Base-by-base conservation (phyloP, 2,329 filamentous ascomycete genomes). In the Ophiostoma pallidulum region DNA sequence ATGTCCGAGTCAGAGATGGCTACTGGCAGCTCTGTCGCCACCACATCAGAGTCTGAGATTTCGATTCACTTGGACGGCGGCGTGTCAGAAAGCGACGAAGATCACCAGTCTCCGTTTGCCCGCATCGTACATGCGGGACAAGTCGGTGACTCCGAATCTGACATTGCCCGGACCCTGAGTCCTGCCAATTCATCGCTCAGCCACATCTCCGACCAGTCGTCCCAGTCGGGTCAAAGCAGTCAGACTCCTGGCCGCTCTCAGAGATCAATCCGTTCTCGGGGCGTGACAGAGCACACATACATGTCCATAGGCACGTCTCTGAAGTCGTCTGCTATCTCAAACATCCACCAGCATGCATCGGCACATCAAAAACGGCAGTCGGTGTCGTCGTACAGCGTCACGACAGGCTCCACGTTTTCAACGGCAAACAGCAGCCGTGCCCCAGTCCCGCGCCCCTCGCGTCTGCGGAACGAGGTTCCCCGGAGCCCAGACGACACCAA, bases 391-490 rank as follows among this genome's bases (percentile, higher is more conserved):
- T 48, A 68, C 51, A 72, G 68, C 46, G 55, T 69, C 5, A 74
- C 71, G 55, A 74, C 72, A 16, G 54, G 66, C 39, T 76, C 74
- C 9, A 62, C 73, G 58, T 60, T 73, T 28, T 75, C 75, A 32
- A 71, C 71, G 14, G 65, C 60, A 45, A 58, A 64, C 45, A 52
- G 47, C 26, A 63, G 65, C 28, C 66, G 38, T 12, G 48, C 39
- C 1, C 37, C 28, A 10, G 19, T 39, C 13, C 36, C 41, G 2
- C 51, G 51, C 3, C 75, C 80, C 1, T 95, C 90, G 14, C 77
- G 82, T 19, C 68, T 96, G 41, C 79, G 87, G 24, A 82, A 94
- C 56, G 88, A 96, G 60, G 75, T 94, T 2, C 71, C 88, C 1
- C 76, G 80, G 29, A 94, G 86, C 56, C 86, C 89, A 1, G 78